These are phyloP conservation scores for Macrolepiota dolichaula DNA, from an alignment of 768 basidiomycete species.

Conservation along the genomic window DNA sequence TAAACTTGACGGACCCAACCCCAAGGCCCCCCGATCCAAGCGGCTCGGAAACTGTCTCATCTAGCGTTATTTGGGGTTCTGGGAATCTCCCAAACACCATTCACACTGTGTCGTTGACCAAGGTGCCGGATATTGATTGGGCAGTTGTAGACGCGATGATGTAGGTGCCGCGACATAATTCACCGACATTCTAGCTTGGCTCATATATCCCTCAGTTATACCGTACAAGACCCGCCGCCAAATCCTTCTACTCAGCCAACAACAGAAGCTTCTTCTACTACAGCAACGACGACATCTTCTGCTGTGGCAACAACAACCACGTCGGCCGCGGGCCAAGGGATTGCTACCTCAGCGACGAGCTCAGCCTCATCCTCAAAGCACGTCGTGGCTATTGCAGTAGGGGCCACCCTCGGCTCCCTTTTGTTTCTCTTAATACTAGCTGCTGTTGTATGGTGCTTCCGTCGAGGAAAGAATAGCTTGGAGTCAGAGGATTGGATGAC, in stretches of 20 bases:
- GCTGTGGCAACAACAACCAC: slow-evolving; percentile 11
- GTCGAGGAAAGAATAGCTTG: slow-evolving; percentile 22
- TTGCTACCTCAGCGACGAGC: too few relatives aligned
- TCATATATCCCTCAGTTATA: slow-evolving; percentile 11
- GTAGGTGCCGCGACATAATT: slow-evolving; percentile 21
- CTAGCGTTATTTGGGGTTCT: slow-evolving; percentile 33
- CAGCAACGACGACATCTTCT: too few relatives aligned
- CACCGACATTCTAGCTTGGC: too few relatives aligned
- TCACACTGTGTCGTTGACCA: slow-evolving; percentile 37
- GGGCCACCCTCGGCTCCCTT: slow-evolving; percentile 29
- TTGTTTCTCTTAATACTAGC: slow-evolving; percentile 23
- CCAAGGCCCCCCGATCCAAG: slow-evolving; percentile 22
- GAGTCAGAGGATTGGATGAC: slow-evolving; percentile 34
- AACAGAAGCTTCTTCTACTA: too few relatives aligned
- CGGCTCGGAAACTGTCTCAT: slow-evolving; percentile 36
- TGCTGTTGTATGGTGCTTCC: slow-evolving; percentile 26
- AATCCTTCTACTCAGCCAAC: slow-evolving; percentile 10
- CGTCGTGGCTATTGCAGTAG: slow-evolving; percentile 29
- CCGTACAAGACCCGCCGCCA: slow-evolving; percentile 8
- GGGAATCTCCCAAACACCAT: slow-evolving; percentile 26
- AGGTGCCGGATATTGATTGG: slow-evolving; percentile 28
- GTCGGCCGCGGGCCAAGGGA: slow-evolving; percentile 7
- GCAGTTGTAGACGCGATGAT: slow-evolving; percentile 36
- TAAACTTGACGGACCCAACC: slow-evolving; percentile 27
- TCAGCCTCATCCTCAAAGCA: slow-evolving; percentile 12